phyloP scores from a whole-genome alignment of 1,139 yeast genomes.

The Suhomyces yuchorum region DNA sequence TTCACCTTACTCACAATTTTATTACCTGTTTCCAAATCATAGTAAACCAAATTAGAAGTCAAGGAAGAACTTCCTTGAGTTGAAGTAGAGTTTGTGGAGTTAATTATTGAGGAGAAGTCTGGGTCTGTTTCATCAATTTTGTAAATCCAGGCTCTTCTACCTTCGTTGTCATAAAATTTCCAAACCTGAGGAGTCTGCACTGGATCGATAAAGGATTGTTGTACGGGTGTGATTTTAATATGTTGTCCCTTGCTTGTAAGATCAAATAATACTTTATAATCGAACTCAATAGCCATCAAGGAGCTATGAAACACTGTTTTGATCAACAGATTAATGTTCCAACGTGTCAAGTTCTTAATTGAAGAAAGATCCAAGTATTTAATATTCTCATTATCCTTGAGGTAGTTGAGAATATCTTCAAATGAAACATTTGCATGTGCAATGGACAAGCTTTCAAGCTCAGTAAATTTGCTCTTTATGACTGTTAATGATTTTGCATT shows the following conservation, averaged over 20 bases:
- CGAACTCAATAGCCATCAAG: constrained; percentile 42
- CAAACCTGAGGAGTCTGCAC: constrained; percentile 41
- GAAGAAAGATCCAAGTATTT: constrained; percentile 44
- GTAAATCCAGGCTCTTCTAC: constrained; percentile 84
- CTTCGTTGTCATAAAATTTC: constrained; percentile 61
- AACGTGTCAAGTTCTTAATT: constrained; percentile 34
- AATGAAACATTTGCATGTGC: constrained; percentile 58
- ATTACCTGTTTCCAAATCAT: constrained; percentile 68
- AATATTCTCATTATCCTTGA: constrained; percentile 33
- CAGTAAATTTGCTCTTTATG: constrained; percentile 55
- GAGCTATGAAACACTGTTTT: constrained; percentile 31
- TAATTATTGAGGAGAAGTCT: constrained; percentile 34
- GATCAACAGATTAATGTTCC: constrained; percentile 31
- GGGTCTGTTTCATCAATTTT: constrained; percentile 45
- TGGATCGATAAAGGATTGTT: constrained; percentile 30
- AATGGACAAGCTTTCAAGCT: constrained; percentile 62
- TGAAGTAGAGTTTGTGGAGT: constrained; percentile 18
- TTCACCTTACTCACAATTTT: constrained; percentile 56
- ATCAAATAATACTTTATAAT: constrained; percentile 42
- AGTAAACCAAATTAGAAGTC: constrained; percentile 45
- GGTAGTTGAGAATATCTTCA: constrained; percentile 50
- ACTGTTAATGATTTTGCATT: constrained; percentile 53
- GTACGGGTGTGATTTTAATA: constrained; percentile 34
- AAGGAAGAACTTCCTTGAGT: constrained; percentile 5
- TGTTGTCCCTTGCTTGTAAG: constrained; percentile 46